Evolutionary conservation across 768 basidiomycete genomes (phyloP).

Genomic region (Hortiboletus campestris): DNA sequence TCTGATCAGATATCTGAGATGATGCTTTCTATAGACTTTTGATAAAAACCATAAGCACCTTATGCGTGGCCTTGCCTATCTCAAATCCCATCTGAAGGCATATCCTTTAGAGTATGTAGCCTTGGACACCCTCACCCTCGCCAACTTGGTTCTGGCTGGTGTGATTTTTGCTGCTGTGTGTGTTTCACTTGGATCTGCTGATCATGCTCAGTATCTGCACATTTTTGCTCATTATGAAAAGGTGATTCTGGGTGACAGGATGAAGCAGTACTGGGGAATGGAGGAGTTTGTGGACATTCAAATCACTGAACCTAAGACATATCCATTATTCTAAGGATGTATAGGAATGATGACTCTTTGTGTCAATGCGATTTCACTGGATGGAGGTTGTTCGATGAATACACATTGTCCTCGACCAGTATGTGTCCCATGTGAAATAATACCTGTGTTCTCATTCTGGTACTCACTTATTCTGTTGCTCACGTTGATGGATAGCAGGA

Average conservation of each 20-base stretch:
- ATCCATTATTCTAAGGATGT: neutral
- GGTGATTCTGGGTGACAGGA: constrained; percentile 14
- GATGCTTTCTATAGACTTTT: neutral
- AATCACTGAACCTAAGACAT: neutral
- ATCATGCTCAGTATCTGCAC: constrained; percentile 14
- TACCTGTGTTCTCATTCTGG: no score
- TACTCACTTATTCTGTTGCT: no score
- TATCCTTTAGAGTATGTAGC: constrained; percentile 13
- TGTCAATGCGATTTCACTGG: no score
- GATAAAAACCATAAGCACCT: constrained; percentile 1
- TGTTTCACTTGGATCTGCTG: constrained; percentile 8
- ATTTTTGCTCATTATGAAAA: constrained; percentile 20
- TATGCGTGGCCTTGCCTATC: neutral
- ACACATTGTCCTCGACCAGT: no score
- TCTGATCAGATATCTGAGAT: neutral
- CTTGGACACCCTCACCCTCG: constrained; percentile 12
- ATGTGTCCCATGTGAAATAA: no score
- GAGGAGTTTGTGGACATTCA: constrained; percentile 7
- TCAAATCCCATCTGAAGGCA: constrained; percentile 16
- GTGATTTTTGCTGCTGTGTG: neutral
- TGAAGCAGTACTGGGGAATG: constrained; percentile 13
- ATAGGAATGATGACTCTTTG: neutral
- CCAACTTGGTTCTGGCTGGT: constrained; percentile 20
- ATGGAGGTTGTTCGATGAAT: no score
- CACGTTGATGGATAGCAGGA: no score